Evolutionary conservation across 139 green algal genomes (phyloP).

Genomic region (Chlamydomonas eustigma): DNA sequence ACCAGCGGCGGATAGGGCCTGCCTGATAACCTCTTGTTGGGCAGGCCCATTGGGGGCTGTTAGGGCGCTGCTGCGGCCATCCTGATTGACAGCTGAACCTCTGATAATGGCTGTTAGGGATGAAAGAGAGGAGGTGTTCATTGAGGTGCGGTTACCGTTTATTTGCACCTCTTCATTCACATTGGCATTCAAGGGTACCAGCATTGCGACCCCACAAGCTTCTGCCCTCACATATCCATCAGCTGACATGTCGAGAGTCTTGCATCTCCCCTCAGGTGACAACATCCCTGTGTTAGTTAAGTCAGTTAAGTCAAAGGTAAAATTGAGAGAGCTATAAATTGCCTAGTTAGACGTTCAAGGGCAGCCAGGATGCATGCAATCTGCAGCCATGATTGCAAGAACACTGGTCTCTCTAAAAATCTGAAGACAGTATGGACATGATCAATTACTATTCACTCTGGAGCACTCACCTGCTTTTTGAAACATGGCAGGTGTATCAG

Average conservation of each 20-base stretch:
- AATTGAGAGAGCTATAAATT: too few relatives aligned
- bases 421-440: too few relatives aligned
- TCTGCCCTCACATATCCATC: constrained; percentile 80
- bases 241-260: constrained; percentile 69
- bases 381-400: too few relatives aligned
- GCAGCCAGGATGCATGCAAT: too few relatives aligned
- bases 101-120: constrained; percentile 37
- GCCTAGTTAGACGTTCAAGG: too few relatives aligned
- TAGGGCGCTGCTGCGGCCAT: constrained; percentile 78
- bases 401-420: too few relatives aligned
- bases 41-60: constrained; percentile 83
- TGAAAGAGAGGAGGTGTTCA: neutral
- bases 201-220: constrained; percentile 22
- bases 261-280: constrained; percentile 60
- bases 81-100: constrained; percentile 81
- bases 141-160: neutral
- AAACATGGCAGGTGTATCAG: constrained; percentile 55
- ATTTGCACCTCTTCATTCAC: neutral
- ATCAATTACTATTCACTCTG: too few relatives aligned
- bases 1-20: constrained; percentile 35
- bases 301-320: too few relatives aligned
- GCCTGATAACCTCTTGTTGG: constrained; percentile 75
- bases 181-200: neutral
- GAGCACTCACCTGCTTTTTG: constrained; percentile 43
- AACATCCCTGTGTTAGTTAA: constrained; percentile 24